phyloP scores from a whole-genome alignment of 257 asterid genomes.

The Solanum rostratum region DNA sequence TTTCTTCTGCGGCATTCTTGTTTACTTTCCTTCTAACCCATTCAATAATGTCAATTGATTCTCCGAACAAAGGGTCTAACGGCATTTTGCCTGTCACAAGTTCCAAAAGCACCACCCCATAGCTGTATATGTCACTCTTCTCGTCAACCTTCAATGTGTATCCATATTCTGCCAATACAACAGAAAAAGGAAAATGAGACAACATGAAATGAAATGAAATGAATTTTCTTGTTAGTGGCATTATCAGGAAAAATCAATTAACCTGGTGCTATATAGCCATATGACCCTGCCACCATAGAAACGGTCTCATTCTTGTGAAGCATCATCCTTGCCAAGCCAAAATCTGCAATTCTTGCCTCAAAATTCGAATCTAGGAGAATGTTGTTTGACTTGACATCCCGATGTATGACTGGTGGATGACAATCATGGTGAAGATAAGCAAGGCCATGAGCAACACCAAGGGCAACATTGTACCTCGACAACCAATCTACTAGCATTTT shows the following conservation, averaged over 20 bases:
- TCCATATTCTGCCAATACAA: conserved; percentile 45
- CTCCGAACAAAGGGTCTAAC: conserved; percentile 54
- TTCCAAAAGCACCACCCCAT: conserved; percentile 74
- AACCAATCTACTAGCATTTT: conserved; percentile 65
- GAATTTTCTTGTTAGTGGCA: background rate
- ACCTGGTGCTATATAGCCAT: conserved; percentile 94
- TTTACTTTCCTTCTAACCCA: conserved; percentile 46
- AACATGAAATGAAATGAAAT: background rate
- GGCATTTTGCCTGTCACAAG: conserved; percentile 60
- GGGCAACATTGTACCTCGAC: conserved; percentile 64
- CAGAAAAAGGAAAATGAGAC: background rate
- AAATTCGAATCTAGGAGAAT: conserved; percentile 50
- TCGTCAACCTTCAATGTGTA: conserved; percentile 79
- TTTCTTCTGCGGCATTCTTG: conserved; percentile 16
- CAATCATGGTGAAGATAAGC: conserved; percentile 82
- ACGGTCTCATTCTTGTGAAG: conserved; percentile 49
- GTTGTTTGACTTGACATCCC: conserved; percentile 72
- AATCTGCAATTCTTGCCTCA: conserved; percentile 73
- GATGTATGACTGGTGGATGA: conserved; percentile 61
- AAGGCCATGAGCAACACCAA: conserved; percentile 72
- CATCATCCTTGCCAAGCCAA: conserved; percentile 74
- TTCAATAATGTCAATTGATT: conserved; percentile 47
- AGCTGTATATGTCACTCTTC: conserved; percentile 77
- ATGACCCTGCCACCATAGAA: conserved; percentile 83
- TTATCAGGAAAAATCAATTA: background rate